A percentile compares a stretch with the other conserved stretches of the same genome.
Conservation (phyloP, 139 green algal genomes). For the Gonium pectorale region DNA sequence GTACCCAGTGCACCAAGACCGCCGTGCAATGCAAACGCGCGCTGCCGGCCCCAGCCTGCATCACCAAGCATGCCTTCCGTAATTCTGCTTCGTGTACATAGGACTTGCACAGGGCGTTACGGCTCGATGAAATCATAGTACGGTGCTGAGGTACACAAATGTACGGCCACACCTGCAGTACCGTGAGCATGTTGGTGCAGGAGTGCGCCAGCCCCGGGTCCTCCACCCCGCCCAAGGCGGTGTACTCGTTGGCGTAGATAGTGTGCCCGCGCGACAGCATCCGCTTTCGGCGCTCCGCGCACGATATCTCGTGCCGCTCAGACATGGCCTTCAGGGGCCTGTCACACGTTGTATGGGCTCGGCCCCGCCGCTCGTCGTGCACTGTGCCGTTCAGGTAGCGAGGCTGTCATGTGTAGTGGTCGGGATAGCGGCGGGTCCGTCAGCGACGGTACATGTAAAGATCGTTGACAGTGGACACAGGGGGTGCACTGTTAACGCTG, state of each 20-base stretch:
- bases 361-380: neutral
- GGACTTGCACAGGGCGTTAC: no score
- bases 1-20: neutral
- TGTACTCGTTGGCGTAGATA: slow-evolving; percentile 50
- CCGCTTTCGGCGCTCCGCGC: neutral
- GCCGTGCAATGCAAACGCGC: neutral
- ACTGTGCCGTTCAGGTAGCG: neutral
- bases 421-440: no score
- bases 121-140: no score
- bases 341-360: neutral
- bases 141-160: neutral
- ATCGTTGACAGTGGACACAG: no score
- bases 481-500: no score
- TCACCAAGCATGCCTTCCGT: no score
- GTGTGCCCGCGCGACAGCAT: slow-evolving; percentile 17
- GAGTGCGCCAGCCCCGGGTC: neutral
- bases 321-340: neutral
- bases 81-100: no score
- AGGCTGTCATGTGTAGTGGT: neutral
- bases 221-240: neutral
- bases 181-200: slow-evolving; percentile 29
- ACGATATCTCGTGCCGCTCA: neutral
- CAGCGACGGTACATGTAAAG: no score
- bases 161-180: slow-evolving; percentile 32
- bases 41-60: neutral